These are phyloP conservation scores for Austroboletus sp. DNA, from an alignment of 1,284 basidiomycete species.

Conservation along the genomic window DNA sequence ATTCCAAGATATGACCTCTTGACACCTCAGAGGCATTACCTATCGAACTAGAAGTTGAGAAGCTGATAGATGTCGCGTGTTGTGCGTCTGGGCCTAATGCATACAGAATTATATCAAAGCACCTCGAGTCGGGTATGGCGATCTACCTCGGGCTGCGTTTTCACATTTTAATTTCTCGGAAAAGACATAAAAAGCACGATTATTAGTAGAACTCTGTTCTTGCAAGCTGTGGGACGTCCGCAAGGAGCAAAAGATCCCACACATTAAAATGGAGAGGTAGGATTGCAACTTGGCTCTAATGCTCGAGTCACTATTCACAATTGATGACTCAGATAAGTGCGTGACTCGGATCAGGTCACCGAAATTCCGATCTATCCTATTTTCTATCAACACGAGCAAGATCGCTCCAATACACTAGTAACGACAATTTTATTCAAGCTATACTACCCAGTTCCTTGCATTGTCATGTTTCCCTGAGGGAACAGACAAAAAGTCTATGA, in stretches of 20 bases:
- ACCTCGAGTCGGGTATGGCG: neutral
- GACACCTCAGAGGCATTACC: conserved; percentile 1
- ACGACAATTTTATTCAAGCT: conserved; percentile 9
- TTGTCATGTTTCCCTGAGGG: neutral
- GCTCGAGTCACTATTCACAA: too few species aligned
- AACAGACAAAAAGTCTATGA: conserved; percentile 15
- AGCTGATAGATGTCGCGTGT: conserved; percentile 23
- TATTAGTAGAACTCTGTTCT: conserved; percentile 4
- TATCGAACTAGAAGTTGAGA: conserved; percentile 5
- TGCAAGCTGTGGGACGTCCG: conserved; percentile 10
- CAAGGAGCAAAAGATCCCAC: conserved; percentile 44
- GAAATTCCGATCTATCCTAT: too few species aligned
- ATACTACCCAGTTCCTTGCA: conserved; percentile 12
- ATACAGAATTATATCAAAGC: neutral
- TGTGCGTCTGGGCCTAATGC: conserved; percentile 58
- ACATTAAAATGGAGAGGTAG: conserved; percentile 37
- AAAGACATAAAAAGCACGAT: conserved; percentile 24
- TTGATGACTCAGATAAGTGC: too few species aligned
- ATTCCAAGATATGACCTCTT: conserved; percentile 33
- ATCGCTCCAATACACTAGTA: too few species aligned
- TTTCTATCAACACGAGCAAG: too few species aligned
- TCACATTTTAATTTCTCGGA: conserved; percentile 35
- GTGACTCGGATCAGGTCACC: too few species aligned
- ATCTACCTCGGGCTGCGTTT: conserved; percentile 48
- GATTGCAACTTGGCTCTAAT: neutral